These are phyloP conservation scores for Tolypocladium paradoxum DNA, from an alignment of 2,329 filamentous ascomycete species.

Conservation along the genomic window DNA sequence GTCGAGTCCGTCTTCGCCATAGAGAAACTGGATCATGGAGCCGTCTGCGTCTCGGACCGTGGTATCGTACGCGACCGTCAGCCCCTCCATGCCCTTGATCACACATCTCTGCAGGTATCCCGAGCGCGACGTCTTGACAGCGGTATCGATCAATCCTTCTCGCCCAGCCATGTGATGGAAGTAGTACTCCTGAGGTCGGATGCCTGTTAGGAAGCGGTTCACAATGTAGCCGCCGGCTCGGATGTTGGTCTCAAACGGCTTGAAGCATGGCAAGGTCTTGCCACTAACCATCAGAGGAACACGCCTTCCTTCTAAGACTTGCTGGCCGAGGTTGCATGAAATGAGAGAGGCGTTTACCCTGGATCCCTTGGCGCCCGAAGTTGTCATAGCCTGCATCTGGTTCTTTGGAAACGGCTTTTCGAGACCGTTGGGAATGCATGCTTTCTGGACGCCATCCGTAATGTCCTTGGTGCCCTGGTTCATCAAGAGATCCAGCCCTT, in stretches of 20 bases:
- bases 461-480: constrained; percentile 60
- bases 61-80: constrained; percentile 85
- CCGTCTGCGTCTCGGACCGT: constrained; percentile 93
- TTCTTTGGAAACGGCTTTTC: constrained; percentile 92
- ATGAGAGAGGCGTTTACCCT: constrained; percentile 94
- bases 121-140: constrained; percentile 94
- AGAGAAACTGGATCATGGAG: constrained; percentile 86
- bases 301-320: constrained; percentile 87
- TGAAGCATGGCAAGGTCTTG: constrained; percentile 90
- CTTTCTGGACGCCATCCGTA: constrained; percentile 66
- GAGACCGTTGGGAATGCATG: constrained; percentile 71
- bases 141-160: constrained; percentile 97
- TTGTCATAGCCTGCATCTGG: constrained; percentile 98
- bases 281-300: constrained; percentile 97
- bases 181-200: constrained; percentile 94
- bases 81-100: constrained; percentile 96
- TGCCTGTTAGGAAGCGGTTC: constrained; percentile 94
- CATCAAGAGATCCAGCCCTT: constrained; percentile 78
- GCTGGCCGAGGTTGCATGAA: constrained; percentile 93
- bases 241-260: constrained; percentile 79
- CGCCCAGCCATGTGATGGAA: constrained; percentile 99
- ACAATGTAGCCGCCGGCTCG: constrained; percentile 89
- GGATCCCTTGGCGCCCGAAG: constrained; percentile 87
- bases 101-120: constrained; percentile 94
- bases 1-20: constrained; percentile 92